Percentiles rank a stretch among this genome's conserved stretches.
phyloP scores from a whole-genome alignment of 2,329 filamentous ascomycete genomes.

The Epichloe festucae region DNA sequence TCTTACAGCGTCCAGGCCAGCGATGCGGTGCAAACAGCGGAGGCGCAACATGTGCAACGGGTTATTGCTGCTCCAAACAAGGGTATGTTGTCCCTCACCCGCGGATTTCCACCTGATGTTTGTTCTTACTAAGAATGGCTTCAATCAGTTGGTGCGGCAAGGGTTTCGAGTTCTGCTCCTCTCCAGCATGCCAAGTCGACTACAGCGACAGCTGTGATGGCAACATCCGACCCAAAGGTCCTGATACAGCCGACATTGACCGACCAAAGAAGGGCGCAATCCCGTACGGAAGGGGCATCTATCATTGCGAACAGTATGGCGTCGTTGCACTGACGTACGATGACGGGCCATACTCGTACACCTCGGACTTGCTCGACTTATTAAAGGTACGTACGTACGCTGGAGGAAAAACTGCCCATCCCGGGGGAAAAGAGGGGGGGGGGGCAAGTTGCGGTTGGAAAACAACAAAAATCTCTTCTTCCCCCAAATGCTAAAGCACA shows the following conservation, averaged over 20 bases:
- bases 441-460: not conserved
- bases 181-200: slow-evolving; percentile 48
- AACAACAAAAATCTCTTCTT: not conserved
- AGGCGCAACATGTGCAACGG: slow-evolving; percentile 15
- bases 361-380: slow-evolving; percentile 26
- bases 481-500: slow-evolving; percentile 2
- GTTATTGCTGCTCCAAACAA: slow-evolving; percentile 29
- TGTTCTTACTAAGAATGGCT: not conserved
- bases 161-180: slow-evolving; percentile 42
- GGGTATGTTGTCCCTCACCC: slow-evolving; percentile 18
- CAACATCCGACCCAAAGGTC: slow-evolving; percentile 37
- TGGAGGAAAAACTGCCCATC: not conserved
- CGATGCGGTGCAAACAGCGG: not conserved
- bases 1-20: not conserved
- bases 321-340: slow-evolving; percentile 32
- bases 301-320: slow-evolving; percentile 20
- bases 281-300: slow-evolving; percentile 42
- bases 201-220: slow-evolving; percentile 50
- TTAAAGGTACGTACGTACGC: slow-evolving; percentile 10
- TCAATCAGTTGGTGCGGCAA: slow-evolving; percentile 39
- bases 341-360: slow-evolving; percentile 32
- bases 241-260: slow-evolving; percentile 38
- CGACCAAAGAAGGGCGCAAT: slow-evolving; percentile 41
- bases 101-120: not conserved
- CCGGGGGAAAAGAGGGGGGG: not conserved